Evolutionary conservation across 148 eudicot species (phyloP).

Genomic region (Heliamphora exappendiculata): DNA sequence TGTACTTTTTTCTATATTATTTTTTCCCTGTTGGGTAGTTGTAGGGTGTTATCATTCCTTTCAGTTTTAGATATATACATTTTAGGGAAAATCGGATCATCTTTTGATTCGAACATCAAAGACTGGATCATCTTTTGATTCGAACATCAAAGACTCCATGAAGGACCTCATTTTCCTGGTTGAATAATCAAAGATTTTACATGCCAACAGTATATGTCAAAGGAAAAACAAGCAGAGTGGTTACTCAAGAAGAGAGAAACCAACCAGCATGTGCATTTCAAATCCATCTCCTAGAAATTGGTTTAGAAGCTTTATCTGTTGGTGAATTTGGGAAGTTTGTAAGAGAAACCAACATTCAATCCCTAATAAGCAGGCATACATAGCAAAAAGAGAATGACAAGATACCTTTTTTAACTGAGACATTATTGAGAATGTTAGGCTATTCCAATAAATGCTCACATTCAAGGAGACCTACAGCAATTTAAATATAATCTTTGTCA

Average conservation of each 20-base stretch:
- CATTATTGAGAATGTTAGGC: not conserved
- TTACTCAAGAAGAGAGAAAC: not conserved
- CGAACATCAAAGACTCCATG: not conserved
- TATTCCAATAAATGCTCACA: constrained; percentile 17
- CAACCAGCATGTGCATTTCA: not conserved
- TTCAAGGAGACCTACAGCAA: constrained; percentile 64
- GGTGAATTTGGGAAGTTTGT: not conserved
- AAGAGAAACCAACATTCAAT: not conserved
- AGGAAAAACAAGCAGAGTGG: not conserved
- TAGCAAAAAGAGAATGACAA: not conserved
- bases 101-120: not conserved
- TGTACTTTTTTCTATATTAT: no score
- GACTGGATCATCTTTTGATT: not conserved
- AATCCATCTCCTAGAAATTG: constrained; percentile 3
- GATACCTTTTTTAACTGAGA: not conserved
- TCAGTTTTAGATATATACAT: not conserved
- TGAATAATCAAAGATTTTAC: not conserved
- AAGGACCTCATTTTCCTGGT: not conserved
- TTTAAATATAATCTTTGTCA: constrained; percentile 10
- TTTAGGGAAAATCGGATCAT: not conserved
- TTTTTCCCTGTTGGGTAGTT: no score
- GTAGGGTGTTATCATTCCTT: no score
- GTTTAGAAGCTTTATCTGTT: not conserved
- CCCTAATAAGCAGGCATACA: not conserved
- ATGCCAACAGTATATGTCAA: not conserved